phyloP scores from a whole-genome alignment of 495 filamentous ascomycete species.

The Penicillium mononematosum region DNA sequence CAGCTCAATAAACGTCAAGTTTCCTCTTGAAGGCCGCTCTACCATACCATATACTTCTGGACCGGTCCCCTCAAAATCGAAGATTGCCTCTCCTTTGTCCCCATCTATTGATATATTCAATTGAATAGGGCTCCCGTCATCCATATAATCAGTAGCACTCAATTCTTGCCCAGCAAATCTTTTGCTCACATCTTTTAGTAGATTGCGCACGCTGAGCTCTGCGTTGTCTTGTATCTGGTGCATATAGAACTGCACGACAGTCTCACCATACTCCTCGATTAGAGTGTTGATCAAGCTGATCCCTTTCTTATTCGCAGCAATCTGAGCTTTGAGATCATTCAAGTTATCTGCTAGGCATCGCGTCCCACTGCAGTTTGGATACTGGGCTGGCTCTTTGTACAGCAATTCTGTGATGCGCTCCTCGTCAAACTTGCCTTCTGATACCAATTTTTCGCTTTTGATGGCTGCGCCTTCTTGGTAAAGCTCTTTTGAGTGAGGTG shows the following conservation, averaged over 20 bases:
- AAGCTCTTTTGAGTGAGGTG: slow-evolving; percentile 85
- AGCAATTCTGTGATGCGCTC: slow-evolving; percentile 76
- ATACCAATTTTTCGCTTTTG: slow-evolving; percentile 89
- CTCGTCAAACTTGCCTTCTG: slow-evolving; percentile 85
- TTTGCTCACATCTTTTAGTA: slow-evolving; percentile 71
- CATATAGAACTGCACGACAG: slow-evolving; percentile 93
- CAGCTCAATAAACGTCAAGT: background rate
- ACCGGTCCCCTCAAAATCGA: slow-evolving; percentile 82
- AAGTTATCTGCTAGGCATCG: slow-evolving; percentile 87
- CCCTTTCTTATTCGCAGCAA: slow-evolving; percentile 93
- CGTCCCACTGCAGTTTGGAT: slow-evolving; percentile 84
- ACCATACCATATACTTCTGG: slow-evolving; percentile 75
- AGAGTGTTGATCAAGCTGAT: slow-evolving; percentile 81
- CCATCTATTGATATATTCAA: slow-evolving; percentile 81
- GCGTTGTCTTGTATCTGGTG: slow-evolving; percentile 87
- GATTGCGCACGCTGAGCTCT: slow-evolving; percentile 72
- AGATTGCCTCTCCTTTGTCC: slow-evolving; percentile 79
- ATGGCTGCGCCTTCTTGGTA: slow-evolving; percentile 92
- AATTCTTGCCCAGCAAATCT: slow-evolving; percentile 72
- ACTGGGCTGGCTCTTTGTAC: slow-evolving; percentile 77
- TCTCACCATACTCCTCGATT: slow-evolving; percentile 86
- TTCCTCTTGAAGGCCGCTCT: background rate
- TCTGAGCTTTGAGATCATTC: slow-evolving; percentile 91
- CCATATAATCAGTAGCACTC: slow-evolving; percentile 88
- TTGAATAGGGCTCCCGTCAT: slow-evolving; percentile 85